Base-by-base conservation (phyloP, 768 basidiomycete genomes). In the Terana coerulea region DNA sequence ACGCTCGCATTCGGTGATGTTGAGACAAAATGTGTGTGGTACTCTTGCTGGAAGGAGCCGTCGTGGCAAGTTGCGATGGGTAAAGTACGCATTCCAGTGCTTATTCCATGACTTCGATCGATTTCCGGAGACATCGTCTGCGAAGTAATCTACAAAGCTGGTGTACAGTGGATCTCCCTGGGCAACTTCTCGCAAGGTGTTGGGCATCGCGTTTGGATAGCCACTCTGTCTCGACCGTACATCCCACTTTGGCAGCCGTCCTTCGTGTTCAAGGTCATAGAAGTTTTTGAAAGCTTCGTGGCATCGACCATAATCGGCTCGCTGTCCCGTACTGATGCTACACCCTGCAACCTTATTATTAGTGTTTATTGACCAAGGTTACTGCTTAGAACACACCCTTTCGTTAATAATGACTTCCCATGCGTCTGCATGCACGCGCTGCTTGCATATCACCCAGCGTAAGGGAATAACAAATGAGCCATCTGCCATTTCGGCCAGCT, bases 391-490 rank as follows among this genome's bases (percentile, higher is more conserved):
- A 48, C 43, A 25, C 25, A 52, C 51, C 5, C 36, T n/a, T 2
- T 10, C 5, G 29, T 36, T 15, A 28, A 40, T 12, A 11, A 22
- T 42, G 4, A 53, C 52, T 5, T 2, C 11, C 15, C n/a, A 43
- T 5, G 35, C 53, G 44, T 58, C 52, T 3, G 40, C 49, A 44
- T 43, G 34, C 28, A 51, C 29, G 2, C 21, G 21, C 3, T 44
- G 41, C 4, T 37, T 10, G 9, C 17, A 25, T 3, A 17, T 47
- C 11, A 59, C 7, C 58, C 58, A 63, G 5, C 55, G 40, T 2
- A 57, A 21, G 3, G 61, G 61, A 12, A 64, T 55, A 2, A 63
- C 50, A 14, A 52, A 51, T 7, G 19, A 24, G 2, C 55, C 54
- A 34, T 52, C 35, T 2, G 12, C 4, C 7, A 58, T 12, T 17